A percentile compares a stretch with the other conserved stretches of the same genome.
phyloP scores from a whole-genome alignment of 75 land plant species.

The Sequoia sempervirens region DNA sequence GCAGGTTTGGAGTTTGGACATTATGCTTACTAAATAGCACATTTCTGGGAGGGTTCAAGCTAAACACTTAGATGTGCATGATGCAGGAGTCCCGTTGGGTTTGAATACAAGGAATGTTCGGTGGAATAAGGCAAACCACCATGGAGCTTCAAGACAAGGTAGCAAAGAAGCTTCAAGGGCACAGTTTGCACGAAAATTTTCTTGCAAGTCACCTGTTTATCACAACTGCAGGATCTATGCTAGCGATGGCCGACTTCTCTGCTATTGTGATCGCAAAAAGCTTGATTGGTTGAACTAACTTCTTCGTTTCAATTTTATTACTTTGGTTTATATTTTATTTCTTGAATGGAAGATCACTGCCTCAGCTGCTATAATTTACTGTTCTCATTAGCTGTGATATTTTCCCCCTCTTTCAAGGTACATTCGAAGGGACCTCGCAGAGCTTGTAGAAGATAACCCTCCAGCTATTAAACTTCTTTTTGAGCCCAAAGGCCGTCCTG shows the following conservation, averaged over 20 bases:
- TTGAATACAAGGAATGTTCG: neutral
- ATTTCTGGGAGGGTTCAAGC: neutral
- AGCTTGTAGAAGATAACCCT: conserved; percentile 77
- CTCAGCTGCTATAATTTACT: neutral
- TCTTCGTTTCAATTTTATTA: neutral
- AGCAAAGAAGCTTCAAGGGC: conserved; percentile 58
- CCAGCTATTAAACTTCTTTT: conserved; percentile 90
- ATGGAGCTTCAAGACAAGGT: conserved; percentile 23
- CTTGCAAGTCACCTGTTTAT: conserved; percentile 98
- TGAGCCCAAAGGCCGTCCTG: conserved; percentile 99
- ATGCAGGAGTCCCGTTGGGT: neutral
- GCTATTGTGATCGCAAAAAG: conserved; percentile 91
- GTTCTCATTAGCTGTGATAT: neutral
- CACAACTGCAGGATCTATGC: conserved; percentile 98
- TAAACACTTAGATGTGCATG: neutral
- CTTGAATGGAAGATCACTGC: neutral
- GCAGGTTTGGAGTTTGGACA: neutral
- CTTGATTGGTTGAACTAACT: conserved; percentile 69
- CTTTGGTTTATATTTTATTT: neutral
- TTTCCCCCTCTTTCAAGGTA: conserved; percentile 51
- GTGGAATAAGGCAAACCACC: conserved; percentile 23
- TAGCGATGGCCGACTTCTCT: conserved; percentile 91
- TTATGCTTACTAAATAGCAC: neutral
- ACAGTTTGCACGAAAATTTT: conserved; percentile 85
- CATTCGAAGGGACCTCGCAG: conserved; percentile 72